A percentile compares a stretch with the other conserved stretches of the same genome.
These are phyloP conservation scores for Hypoxylon intermedium DNA, from an alignment of 495 filamentous ascomycete species.

Conservation along the genomic window DNA sequence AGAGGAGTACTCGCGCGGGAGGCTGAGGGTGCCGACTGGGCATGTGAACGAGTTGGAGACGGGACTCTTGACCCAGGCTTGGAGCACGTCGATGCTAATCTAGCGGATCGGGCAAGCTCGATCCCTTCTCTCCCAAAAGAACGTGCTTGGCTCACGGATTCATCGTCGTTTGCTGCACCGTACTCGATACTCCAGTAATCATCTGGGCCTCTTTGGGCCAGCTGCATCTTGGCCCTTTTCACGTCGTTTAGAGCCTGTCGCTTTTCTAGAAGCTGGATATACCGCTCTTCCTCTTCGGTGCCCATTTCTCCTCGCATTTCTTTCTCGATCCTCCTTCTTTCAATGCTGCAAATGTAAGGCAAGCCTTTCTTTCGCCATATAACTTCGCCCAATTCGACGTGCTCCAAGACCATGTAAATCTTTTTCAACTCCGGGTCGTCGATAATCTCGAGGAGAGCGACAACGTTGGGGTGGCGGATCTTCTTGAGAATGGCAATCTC, in stretches of 20 bases:
- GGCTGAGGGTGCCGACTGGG: conserved; percentile 52
- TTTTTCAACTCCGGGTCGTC: conserved; percentile 95
- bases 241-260: conserved; percentile 64
- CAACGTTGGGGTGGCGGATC: conserved; percentile 92
- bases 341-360: conserved; percentile 78
- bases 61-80: conserved; percentile 47
- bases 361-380: conserved; percentile 87
- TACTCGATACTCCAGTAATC: conserved; percentile 84
- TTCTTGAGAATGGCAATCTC: conserved; percentile 99
- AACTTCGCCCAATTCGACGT: conserved; percentile 91
- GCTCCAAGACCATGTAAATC: conserved; percentile 96
- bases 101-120: conserved; percentile 26
- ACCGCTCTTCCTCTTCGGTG: conserved; percentile 69
- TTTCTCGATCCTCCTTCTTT: conserved; percentile 77
- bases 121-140: conserved; percentile 46
- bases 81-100: conserved; percentile 39
- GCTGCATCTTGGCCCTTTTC: conserved; percentile 55
- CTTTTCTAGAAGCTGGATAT: conserved; percentile 62
- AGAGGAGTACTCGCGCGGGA: conserved; percentile 53
- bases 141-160: conserved; percentile 47
- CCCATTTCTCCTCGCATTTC: conserved; percentile 68
- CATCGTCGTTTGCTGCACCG: conserved; percentile 70
- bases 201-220: conserved; percentile 50
- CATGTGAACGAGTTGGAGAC: conserved; percentile 55
- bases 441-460: conserved; percentile 94